Percentiles rank a stretch among this genome's conserved stretches.
Conservation (phyloP, 805 yeast species). For the Soucietia sequanensis region DNA sequence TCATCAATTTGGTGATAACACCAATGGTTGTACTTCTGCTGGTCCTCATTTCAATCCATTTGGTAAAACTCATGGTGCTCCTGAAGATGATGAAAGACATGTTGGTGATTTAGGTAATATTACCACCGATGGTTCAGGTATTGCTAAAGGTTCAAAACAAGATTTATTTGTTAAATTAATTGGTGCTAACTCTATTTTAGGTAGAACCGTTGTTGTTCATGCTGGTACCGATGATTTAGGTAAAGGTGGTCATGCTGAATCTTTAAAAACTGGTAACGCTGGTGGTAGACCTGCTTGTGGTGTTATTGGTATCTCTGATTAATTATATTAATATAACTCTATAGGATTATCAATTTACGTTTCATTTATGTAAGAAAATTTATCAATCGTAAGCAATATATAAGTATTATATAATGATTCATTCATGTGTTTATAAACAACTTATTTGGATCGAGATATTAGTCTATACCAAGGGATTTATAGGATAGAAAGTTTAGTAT, state of each 20-base stretch:
- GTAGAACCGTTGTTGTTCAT: constrained; percentile 95
- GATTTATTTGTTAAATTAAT: constrained; percentile 76
- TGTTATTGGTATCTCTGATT: constrained; percentile 76
- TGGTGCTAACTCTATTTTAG: constrained; percentile 85
- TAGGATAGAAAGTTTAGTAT: too few relatives aligned
- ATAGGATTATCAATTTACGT: too few relatives aligned
- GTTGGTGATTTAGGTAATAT: constrained; percentile 98
- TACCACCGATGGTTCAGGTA: constrained; percentile 80
- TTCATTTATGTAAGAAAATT: too few relatives aligned
- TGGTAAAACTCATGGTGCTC: constrained; percentile 87
- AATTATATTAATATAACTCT: too few relatives aligned
- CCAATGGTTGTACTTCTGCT: constrained; percentile 98
- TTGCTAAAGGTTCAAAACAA: constrained; percentile 85
- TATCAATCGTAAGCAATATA: too few relatives aligned
- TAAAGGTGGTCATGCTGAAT: constrained; percentile 88
- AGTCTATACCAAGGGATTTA: too few relatives aligned
- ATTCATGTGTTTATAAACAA: too few relatives aligned
- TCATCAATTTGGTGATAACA: constrained; percentile 97
- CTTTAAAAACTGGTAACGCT: constrained; percentile 94
- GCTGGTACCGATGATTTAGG: constrained; percentile 93
- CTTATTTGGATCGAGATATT: too few relatives aligned
- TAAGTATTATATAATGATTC: too few relatives aligned
- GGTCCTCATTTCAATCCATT: constrained; percentile 97
- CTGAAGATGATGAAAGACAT: constrained; percentile 77
- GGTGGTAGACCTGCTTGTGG: constrained; percentile 99